Evolutionary conservation across 108 stramenopile species (phyloP), one percentile per base, ranked within the genome.

Genomic region (Cyclotella distinguenda): DNA sequence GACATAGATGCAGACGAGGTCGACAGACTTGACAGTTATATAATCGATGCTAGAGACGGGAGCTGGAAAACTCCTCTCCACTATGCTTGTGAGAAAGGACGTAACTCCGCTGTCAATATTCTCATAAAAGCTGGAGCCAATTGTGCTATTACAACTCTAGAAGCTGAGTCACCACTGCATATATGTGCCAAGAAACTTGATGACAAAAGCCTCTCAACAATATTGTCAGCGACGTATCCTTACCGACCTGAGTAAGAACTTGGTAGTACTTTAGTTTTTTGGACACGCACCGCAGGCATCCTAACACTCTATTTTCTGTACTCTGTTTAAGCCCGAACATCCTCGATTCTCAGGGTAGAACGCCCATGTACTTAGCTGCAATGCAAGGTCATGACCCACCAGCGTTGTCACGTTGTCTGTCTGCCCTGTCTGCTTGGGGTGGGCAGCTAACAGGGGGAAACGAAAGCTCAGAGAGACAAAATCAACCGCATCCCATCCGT

Each of bases 61-160:
- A 77, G 66, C 46, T 86, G 87, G n/a, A 70, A 61, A 25, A 88
- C 92, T 16, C 72, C 92, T 28, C 64, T 93, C 21, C 83, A 88
- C 32, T 87, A 89, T 84, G 92, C 92, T 30, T 90, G 89, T 51
- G 44, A 50, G 11, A 46, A 76, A 23, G 55, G 81, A 21, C 67
- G 76, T 57, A 70, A 58, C 28, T 50, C 66, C 6, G 82, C 89
- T 31, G 87, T 90, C 22, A 43, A 63, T 25, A 61, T 78, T 18
- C 80, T 93, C 15, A 74, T 87, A 8, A 59, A 61, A 32, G 85
- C 87, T 5, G 92, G 92, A 1, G 89, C 92, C 1, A 82, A 82
- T 60, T 64, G 54, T 32, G 65, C 67, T 5, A 60, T 82, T 45
- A 71, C 83, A 42, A 53, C 72, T 21, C 51, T 33, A 9, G 56